Conservation (phyloP, 148 eudicot genomes). For the Chenopodium album region DNA sequence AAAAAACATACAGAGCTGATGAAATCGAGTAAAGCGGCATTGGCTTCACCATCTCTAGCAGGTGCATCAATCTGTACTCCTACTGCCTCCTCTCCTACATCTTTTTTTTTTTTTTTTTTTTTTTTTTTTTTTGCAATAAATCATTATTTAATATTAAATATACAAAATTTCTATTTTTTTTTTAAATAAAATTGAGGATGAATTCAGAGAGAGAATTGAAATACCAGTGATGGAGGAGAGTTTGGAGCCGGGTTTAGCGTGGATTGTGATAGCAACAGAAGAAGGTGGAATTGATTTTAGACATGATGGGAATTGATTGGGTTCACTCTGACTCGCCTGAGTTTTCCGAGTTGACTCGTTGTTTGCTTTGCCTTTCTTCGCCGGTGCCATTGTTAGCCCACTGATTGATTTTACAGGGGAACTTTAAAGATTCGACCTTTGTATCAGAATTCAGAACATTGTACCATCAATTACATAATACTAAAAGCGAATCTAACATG, state of each 20-base stretch:
- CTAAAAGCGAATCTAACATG: too few relatives aligned
- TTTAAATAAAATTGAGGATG: too few relatives aligned
- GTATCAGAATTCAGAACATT: too few relatives aligned
- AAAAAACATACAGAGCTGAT: slow-evolving; percentile 64
- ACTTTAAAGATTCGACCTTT: not conserved
- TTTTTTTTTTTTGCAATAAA: not conserved
- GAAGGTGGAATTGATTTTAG: slow-evolving; percentile 58
- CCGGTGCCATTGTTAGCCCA: slow-evolving; percentile 43
- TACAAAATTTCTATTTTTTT: too few relatives aligned
- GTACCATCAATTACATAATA: too few relatives aligned
- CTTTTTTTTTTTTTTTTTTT: slow-evolving; percentile 28
- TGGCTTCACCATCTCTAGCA: slow-evolving; percentile 93
- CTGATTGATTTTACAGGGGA: not conserved
- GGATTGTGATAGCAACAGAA: slow-evolving; percentile 81
- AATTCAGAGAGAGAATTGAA: not conserved
- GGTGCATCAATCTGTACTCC: slow-evolving; percentile 98
- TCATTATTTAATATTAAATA: not conserved
- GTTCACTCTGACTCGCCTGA: slow-evolving; percentile 15
- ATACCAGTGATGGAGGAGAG: slow-evolving; percentile 78
- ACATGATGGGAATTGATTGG: slow-evolving; percentile 48
- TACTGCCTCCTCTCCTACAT: slow-evolving; percentile 75
- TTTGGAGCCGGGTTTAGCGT: slow-evolving; percentile 96
- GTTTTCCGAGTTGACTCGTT: slow-evolving; percentile 35
- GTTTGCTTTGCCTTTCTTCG: slow-evolving; percentile 64
- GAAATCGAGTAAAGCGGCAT: slow-evolving; percentile 78